Conservation (phyloP, 2,329 filamentous ascomycete genomes). For the Pseudogymnoascus sp. region DNA sequence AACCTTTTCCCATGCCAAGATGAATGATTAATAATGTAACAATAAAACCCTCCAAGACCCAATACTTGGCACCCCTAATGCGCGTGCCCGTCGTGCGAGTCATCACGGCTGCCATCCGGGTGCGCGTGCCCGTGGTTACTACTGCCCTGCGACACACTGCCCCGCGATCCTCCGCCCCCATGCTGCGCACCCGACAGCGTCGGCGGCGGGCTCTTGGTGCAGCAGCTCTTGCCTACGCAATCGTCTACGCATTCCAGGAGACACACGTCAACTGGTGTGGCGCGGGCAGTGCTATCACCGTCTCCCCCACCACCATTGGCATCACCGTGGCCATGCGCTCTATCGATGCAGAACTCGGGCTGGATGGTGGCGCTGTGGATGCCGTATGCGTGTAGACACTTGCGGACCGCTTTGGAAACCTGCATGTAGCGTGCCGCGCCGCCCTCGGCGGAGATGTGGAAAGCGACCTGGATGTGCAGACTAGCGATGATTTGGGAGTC, state of each 20-base stretch:
- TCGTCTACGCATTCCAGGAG: conserved; percentile 28
- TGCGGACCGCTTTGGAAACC: conserved; percentile 70
- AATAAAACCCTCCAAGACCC: background rate
- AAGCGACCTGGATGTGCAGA: conserved; percentile 85
- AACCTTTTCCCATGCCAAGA: background rate
- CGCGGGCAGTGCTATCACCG: conserved; percentile 16
- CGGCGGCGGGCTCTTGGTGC: conserved; percentile 14
- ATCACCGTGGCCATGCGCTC: conserved; percentile 24
- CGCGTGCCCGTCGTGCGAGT: conserved; percentile 2
- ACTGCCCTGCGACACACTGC: background rate
- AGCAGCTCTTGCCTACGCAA: conserved; percentile 28
- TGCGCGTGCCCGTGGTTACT: conserved; percentile 2
- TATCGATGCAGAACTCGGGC: conserved; percentile 67
- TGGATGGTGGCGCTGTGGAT: conserved; percentile 98
- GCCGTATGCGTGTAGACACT: conserved; percentile 87
- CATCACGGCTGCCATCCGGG: background rate
- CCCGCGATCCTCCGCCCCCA: background rate
- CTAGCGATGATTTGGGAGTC: conserved; percentile 91
- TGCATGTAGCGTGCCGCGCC: conserved; percentile 74
- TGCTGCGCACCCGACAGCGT: background rate
- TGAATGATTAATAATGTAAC: background rate
- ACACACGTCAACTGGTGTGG: conserved; percentile 21
- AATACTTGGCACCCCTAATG: background rate
- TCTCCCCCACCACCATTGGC: conserved; percentile 18
- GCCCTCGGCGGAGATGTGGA: conserved; percentile 76